Evolutionary conservation across 257 asterid species (phyloP).

Genomic region (Schizonepeta tenuifolia): DNA sequence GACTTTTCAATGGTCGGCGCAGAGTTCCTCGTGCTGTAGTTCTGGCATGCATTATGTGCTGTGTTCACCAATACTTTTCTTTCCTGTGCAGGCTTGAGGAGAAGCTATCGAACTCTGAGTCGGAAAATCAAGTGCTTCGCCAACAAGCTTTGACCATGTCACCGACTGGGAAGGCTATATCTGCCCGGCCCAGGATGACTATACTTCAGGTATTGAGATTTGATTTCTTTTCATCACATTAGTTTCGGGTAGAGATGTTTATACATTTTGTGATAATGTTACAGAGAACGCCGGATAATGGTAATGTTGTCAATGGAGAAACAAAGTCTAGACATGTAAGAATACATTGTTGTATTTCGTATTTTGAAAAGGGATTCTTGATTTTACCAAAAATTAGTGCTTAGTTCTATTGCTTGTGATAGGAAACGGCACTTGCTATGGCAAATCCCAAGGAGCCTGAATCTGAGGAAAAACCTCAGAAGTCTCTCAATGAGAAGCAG

Average conservation of each 20-base stretch:
- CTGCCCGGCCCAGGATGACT: conserved; percentile 79
- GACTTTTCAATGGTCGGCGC: neutral
- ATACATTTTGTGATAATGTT: conserved; percentile 37
- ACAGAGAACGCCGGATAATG: conserved; percentile 89
- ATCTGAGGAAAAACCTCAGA: conserved; percentile 93
- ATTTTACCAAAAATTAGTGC: conserved; percentile 1
- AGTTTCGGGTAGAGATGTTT: conserved; percentile 30
- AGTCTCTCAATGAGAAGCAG: conserved; percentile 89
- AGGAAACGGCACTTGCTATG: conserved; percentile 61
- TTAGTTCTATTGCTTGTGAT: conserved; percentile 37
- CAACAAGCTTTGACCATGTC: conserved; percentile 97
- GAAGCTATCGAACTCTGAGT: conserved; percentile 85
- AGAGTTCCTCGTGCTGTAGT: neutral
- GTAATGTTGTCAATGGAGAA: conserved; percentile 72
- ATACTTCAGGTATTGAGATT: conserved; percentile 65
- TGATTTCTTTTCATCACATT: conserved; percentile 24
- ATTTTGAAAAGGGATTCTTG: neutral
- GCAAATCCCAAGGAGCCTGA: conserved; percentile 75
- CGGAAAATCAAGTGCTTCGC: conserved; percentile 98
- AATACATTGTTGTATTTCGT: conserved; percentile 4
- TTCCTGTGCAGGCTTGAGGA: conserved; percentile 82
- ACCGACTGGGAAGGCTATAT: conserved; percentile 79
- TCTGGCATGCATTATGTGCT: conserved; percentile 15
- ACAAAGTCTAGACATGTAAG: conserved; percentile 53
- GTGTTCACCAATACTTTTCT: conserved; percentile 25